These are phyloP conservation scores for Rhexocercosporidium sp. DNA, from an alignment of 2,329 filamentous ascomycete species.

Conservation along the genomic window DNA sequence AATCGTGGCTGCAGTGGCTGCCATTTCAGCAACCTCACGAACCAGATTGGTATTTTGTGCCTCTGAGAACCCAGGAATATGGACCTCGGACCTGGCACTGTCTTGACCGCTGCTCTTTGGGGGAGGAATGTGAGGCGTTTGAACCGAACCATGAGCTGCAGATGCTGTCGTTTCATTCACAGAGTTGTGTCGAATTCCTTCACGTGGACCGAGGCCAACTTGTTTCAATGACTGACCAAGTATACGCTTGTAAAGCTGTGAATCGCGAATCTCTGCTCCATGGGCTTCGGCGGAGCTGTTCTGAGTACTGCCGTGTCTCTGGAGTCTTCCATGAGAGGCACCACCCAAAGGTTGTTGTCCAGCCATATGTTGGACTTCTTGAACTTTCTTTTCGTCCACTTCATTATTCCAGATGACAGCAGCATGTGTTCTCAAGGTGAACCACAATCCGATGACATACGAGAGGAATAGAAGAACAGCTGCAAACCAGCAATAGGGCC, in stretches of 20 bases:
- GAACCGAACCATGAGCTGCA: conserved; percentile 49
- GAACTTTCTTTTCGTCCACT: conserved; percentile 74
- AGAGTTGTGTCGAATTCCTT: conserved; percentile 50
- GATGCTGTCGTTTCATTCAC: conserved; percentile 20
- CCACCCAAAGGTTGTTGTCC: conserved; percentile 37
- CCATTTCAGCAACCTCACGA: conserved; percentile 90
- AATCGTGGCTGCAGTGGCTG: conserved; percentile 86
- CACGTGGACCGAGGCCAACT: conserved; percentile 67
- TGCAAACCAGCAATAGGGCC: conserved; percentile 91
- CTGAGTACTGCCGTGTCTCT: conserved; percentile 35
- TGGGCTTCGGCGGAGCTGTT: conserved; percentile 32
- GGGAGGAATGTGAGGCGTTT: conserved; percentile 76
- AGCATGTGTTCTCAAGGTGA: conserved; percentile 93
- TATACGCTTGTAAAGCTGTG: conserved; percentile 90
- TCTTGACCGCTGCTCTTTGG: conserved; percentile 63
- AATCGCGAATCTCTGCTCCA: conserved; percentile 76
- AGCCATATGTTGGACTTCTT: conserved; percentile 49
- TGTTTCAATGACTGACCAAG: conserved; percentile 88
- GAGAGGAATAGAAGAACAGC: conserved; percentile 87
- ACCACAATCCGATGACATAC: conserved; percentile 92
- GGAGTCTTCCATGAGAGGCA: conserved; percentile 33
- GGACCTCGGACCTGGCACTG: conserved; percentile 51
- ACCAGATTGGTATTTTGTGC: conserved; percentile 82
- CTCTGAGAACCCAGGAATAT: conserved; percentile 74
- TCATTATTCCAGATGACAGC: conserved; percentile 97